Evolutionary conservation across 2,329 filamentous ascomycete genomes (phyloP), one percentile per base, ranked within the genome.

Genomic region (Botrytis porri): DNA sequence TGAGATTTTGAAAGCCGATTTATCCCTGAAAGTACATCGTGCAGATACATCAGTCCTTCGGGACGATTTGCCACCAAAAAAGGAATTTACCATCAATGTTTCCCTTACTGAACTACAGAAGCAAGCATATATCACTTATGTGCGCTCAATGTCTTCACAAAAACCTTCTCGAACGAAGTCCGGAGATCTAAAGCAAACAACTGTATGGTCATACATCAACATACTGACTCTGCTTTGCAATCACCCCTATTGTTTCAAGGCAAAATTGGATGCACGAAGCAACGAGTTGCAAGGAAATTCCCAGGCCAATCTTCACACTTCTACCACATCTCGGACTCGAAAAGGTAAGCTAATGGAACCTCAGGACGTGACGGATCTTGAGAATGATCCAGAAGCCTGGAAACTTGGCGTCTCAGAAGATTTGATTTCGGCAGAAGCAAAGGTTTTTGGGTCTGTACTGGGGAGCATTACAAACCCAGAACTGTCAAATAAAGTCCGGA

Each of bases 71-170:
- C 93, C 92, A 4, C 83, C 85, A 0, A 98, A 97, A 80, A 88
- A 87, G 12, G 95, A 98, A 79, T 97, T 95, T 79, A 88, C 97
- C 43, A 87, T 98, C 70, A 92, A 87, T 4, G 84, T 97, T 9
- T 88, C 91, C 10, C 83, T 96, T 18, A 93, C 92, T 0, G 77
- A 83, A 0, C 65, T 92, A 1, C 95, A 98, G 81, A 82, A 81
- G 61, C 78, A 83, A 3, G 85, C 90, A 0, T 97, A 97, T 80
- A 76, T 76, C 64, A 79, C 83, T 22, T 89, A 86, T 76, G 83
- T 89, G 7, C 74, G 80, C 35, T 82, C 81, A 59, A 80, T 87
- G 76, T 69, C 75, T 35, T 69, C 25, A 65, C 62, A 32, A 75
- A 75, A 25, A 69, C 76, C 66, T 62, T 37, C 70, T 4, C 76